These are phyloP conservation scores for Onygena corvina DNA, from an alignment of 2,329 filamentous ascomycete species.

Conservation along the genomic window DNA sequence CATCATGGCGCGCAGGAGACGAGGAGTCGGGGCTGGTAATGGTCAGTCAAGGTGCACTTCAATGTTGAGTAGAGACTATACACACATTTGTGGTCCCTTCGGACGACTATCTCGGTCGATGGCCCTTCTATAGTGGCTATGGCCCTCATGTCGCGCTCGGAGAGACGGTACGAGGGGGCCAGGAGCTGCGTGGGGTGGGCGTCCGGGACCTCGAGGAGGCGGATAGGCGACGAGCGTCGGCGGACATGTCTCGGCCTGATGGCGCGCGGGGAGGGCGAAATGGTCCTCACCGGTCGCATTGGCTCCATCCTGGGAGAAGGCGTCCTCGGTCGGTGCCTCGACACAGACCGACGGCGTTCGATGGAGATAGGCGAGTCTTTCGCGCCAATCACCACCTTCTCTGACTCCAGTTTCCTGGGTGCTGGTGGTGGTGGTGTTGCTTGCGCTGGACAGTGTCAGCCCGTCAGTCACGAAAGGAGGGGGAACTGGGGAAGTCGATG, in stretches of 20 bases:
- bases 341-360: constrained; percentile 22
- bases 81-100: constrained; percentile 93
- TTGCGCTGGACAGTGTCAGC: background rate
- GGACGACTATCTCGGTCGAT: constrained; percentile 49
- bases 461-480: constrained; percentile 14
- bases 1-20: constrained; percentile 57
- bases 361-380: constrained; percentile 25
- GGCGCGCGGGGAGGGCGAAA: constrained; percentile 4
- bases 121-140: constrained; percentile 55
- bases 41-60: too few relatives aligned
- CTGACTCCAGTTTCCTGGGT: constrained; percentile 13
- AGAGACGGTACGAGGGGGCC: constrained; percentile 39
- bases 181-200: constrained; percentile 32
- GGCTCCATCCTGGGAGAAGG: background rate
- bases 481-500: constrained; percentile 53
- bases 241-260: background rate
- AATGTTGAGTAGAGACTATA: constrained; percentile 31
- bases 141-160: constrained; percentile 54
- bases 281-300: background rate
- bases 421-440: constrained; percentile 6
- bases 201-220: constrained; percentile 25
- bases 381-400: constrained; percentile 15
- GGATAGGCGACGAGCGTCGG: constrained; percentile 28
- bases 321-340: constrained; percentile 8
- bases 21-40: constrained; percentile 49